Percentiles rank a stretch among this genome's conserved stretches.
These are phyloP conservation scores for Chamaecrista fasciculata DNA, from an alignment of 306 rosid genomes.

Conservation along the genomic window DNA sequence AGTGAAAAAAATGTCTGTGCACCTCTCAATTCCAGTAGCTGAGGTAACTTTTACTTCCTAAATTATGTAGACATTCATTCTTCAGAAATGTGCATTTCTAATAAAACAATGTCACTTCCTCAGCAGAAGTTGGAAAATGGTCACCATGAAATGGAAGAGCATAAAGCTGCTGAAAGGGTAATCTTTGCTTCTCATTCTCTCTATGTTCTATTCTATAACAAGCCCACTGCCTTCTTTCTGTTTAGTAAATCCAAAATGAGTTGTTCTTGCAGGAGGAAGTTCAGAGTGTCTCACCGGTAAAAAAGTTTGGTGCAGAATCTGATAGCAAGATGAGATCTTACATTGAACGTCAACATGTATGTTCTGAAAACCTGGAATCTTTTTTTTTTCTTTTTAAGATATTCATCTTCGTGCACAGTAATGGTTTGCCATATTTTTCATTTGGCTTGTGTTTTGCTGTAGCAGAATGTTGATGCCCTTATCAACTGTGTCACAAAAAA, in stretches of 20 bases:
- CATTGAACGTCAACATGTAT: conserved; percentile 74
- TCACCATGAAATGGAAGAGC: conserved; percentile 52
- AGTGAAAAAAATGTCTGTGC: conserved; percentile 54
- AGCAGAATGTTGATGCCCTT: conserved; percentile 88
- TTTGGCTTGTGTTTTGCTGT: conserved; percentile 33
- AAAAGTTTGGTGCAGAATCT: conserved; percentile 61
- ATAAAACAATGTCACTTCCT: conserved; percentile 2
- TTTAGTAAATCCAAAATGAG: conserved; percentile 21
- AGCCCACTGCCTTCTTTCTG: background rate
- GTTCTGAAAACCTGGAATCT: conserved; percentile 22
- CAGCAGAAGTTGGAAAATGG: conserved; percentile 74
- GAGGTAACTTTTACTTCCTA: conserved; percentile 36
- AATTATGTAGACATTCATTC: background rate
- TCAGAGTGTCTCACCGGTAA: conserved; percentile 52
- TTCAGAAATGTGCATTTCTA: background rate
- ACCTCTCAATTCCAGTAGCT: conserved; percentile 42
- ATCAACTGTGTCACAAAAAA: conserved; percentile 68
- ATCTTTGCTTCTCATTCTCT: background rate
- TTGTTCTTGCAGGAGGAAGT: conserved; percentile 58
- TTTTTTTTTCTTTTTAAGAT: background rate
- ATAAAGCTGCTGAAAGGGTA: background rate
- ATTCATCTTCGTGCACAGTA: conserved; percentile 6
- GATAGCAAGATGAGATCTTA: conserved; percentile 65
- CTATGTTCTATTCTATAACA: background rate
- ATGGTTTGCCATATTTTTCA: conserved; percentile 3